phyloP scores from a whole-genome alignment of 2,329 filamentous ascomycete genomes.

The Epichloe hybrida region DNA sequence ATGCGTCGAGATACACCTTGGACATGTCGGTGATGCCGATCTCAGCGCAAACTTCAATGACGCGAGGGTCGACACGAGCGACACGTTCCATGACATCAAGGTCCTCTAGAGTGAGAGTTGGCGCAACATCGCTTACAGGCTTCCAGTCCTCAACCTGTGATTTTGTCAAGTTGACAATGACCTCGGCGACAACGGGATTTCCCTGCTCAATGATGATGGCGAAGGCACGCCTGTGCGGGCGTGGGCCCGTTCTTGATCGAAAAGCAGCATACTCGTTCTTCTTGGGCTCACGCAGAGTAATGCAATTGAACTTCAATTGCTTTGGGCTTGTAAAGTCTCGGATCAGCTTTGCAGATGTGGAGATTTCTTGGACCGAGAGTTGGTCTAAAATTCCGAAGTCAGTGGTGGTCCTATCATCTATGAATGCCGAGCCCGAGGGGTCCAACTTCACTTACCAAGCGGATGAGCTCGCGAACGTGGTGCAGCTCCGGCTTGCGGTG shows the following conservation, averaged over 20 bases:
- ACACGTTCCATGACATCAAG: slow-evolving; percentile 60
- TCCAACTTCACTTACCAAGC: slow-evolving; percentile 15
- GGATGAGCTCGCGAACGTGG: slow-evolving; percentile 21
- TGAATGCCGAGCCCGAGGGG: not conserved
- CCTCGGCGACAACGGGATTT: slow-evolving; percentile 30
- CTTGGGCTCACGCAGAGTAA: slow-evolving; percentile 51
- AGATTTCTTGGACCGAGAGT: slow-evolving; percentile 41
- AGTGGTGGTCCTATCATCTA: not conserved
- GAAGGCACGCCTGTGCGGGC: slow-evolving; percentile 35
- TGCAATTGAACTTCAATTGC: slow-evolving; percentile 40
- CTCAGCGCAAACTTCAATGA: slow-evolving; percentile 64
- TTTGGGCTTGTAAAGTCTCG: slow-evolving; percentile 22
- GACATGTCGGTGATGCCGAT: slow-evolving; percentile 70
- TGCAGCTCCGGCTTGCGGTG: slow-evolving; percentile 20
- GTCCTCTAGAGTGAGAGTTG: slow-evolving; percentile 62
- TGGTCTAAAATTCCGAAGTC: slow-evolving; percentile 22
- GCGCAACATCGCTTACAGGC: slow-evolving; percentile 31
- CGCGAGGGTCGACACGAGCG: slow-evolving; percentile 53
- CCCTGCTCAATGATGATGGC: slow-evolving; percentile 33
- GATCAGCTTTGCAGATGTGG: slow-evolving; percentile 34
- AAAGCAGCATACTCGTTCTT: slow-evolving; percentile 52
- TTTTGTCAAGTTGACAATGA: slow-evolving; percentile 35
- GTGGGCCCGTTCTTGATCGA: slow-evolving; percentile 33
- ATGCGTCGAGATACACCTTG: slow-evolving; percentile 73
- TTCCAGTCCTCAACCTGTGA: slow-evolving; percentile 30